phyloP scores from a whole-genome alignment of 2,329 filamentous ascomycete genomes.

The Cytospora leucostoma region DNA sequence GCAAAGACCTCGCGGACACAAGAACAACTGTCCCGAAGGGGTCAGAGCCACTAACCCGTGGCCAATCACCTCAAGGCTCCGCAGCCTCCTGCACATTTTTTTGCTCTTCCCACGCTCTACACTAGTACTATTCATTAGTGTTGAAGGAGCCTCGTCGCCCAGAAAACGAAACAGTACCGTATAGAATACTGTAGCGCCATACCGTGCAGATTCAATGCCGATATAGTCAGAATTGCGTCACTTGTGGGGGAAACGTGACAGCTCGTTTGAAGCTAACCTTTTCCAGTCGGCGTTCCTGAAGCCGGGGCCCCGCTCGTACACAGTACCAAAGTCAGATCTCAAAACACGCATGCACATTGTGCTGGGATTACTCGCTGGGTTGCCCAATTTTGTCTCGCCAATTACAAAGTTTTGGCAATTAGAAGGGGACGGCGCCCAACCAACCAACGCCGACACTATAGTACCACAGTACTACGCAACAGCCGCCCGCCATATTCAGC shows the following conservation, averaged over 20 bases:
- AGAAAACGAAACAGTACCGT: not conserved
- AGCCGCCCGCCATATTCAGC: not conserved
- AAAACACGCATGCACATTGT: no score
- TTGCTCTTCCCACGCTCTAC: not conserved
- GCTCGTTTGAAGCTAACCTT: not conserved
- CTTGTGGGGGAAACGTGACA: not conserved
- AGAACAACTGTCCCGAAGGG: not conserved
- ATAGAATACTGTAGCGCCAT: not conserved
- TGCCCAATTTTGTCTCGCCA: not conserved
- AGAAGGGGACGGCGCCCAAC: not conserved
- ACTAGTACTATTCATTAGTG: not conserved
- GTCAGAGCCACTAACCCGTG: not conserved
- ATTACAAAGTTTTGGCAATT: not conserved
- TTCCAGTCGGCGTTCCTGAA: not conserved
- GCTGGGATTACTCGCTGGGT: not conserved
- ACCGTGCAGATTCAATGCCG: not conserved
- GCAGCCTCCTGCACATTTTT: constrained; percentile 1
- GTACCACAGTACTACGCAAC: not conserved
- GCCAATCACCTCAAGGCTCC: not conserved
- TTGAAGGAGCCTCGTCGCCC: not conserved
- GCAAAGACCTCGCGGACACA: not conserved
- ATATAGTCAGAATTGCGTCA: not conserved
- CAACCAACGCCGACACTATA: not conserved
- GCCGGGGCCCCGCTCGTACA: not conserved
- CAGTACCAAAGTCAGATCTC: not conserved